Percentiles rank a stretch among this genome's conserved stretches.
These are phyloP conservation scores for Brassica incana DNA, from an alignment of 345 rosid species.

Conservation along the genomic window DNA sequence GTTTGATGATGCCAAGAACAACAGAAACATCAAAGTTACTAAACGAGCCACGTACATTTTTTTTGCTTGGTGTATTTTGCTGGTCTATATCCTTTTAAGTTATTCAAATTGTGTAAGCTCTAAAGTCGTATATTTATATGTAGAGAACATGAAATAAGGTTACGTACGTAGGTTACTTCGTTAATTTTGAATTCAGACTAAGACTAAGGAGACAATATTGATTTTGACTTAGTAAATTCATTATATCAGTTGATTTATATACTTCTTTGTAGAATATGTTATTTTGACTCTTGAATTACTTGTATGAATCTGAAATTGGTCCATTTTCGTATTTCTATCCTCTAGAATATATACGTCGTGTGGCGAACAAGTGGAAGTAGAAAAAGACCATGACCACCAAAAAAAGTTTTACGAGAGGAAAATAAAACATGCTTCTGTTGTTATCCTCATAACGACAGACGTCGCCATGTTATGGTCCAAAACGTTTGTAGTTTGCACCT, in stretches of 20 bases:
- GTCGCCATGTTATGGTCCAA: background rate
- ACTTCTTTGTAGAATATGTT: background rate
- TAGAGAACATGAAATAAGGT: background rate
- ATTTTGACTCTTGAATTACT: background rate
- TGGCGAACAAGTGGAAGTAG: background rate
- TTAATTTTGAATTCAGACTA: background rate
- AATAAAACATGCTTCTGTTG: background rate
- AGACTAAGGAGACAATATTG: background rate
- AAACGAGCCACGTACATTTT: background rate
- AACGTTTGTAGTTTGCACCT: background rate
- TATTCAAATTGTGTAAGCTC: background rate
- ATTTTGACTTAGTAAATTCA: background rate
- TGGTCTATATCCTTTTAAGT: background rate
- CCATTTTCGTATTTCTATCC: background rate
- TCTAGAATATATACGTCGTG: background rate
- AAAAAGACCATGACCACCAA: background rate
- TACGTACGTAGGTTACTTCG: background rate
- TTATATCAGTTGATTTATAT: background rate
- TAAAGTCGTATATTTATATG: background rate
- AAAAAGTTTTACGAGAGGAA: background rate
- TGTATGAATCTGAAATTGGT: constrained; percentile 6
- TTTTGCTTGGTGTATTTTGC: background rate
- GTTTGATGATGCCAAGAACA: background rate
- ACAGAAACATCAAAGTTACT: background rate
- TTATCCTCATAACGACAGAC: background rate